Percentiles rank a stretch among this genome's conserved stretches.
Conservation (phyloP, 2,329 filamentous ascomycete species). For the Pseudogymnoascus sp. region DNA sequence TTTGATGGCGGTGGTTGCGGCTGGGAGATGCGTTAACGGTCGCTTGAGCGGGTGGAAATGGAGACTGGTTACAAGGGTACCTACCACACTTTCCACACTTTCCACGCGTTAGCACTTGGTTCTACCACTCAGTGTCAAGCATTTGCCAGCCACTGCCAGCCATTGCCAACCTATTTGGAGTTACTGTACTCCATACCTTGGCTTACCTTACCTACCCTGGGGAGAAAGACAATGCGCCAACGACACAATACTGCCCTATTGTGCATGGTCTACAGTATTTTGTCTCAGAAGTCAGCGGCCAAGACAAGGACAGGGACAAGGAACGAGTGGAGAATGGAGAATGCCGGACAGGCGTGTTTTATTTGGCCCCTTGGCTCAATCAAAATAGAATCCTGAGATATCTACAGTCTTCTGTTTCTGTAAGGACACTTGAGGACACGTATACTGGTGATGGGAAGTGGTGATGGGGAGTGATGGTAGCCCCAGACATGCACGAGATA, state of each 20-base stretch:
- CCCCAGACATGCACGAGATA: not conserved
- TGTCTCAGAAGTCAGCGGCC: constrained; percentile 7
- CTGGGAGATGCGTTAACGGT: constrained; percentile 4
- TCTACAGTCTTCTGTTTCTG: not conserved
- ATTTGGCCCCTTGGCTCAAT: not conserved
- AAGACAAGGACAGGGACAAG: constrained; percentile 7
- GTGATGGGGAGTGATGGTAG: not conserved
- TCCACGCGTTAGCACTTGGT: not conserved
- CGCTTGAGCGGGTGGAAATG: constrained; percentile 5
- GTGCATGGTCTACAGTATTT: not conserved
- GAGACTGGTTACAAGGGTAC: not conserved
- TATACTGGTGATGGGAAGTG: not conserved
- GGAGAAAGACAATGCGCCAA: not conserved
- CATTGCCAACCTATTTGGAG: not conserved
- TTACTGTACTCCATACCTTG: not conserved
- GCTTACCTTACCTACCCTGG: constrained; percentile 1
- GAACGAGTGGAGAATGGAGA: constrained; percentile 4
- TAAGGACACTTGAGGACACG: not conserved
- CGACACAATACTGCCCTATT: not conserved
- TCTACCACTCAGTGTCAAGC: not conserved
- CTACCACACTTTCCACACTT: not conserved
- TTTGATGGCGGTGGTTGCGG: constrained; percentile 1
- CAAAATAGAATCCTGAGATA: not conserved
- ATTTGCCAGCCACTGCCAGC: not conserved
- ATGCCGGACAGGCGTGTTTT: constrained; percentile 4